Conservation (phyloP, 2,329 filamentous ascomycete genomes). For the Diaporthe aspalathi region DNA sequence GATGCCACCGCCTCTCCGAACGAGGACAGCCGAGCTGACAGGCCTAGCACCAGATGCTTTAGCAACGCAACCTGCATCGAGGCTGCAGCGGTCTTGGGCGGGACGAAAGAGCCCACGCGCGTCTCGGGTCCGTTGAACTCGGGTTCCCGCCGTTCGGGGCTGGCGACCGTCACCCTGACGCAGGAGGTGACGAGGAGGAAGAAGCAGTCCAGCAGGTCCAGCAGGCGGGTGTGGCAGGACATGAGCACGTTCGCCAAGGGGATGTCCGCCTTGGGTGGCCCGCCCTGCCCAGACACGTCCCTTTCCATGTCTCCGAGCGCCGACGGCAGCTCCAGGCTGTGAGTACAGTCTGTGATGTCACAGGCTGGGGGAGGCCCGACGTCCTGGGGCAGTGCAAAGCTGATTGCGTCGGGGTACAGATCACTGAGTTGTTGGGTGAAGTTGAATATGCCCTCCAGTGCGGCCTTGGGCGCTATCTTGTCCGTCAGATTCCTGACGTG, state of each 20-base stretch:
- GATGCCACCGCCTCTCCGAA: constrained; percentile 13
- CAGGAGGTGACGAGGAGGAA: constrained; percentile 49
- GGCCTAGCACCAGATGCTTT: constrained; percentile 46
- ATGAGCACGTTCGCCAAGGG: constrained; percentile 52
- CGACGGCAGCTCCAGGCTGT: constrained; percentile 42
- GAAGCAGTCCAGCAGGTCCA: constrained; percentile 52
- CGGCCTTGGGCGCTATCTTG: constrained; percentile 44
- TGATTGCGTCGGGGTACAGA: constrained; percentile 49
- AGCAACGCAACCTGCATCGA: constrained; percentile 50
- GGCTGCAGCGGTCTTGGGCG: constrained; percentile 48
- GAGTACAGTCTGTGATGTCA: constrained; percentile 49
- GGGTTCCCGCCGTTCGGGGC: constrained; percentile 46
- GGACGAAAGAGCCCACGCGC: constrained; percentile 53
- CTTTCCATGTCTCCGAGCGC: constrained; percentile 40
- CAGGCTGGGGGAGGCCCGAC: constrained; percentile 42
- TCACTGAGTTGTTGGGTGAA: constrained; percentile 50
- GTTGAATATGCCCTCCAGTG: constrained; percentile 51
- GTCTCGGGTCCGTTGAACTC: constrained; percentile 54
- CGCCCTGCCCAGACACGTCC: constrained; percentile 14
- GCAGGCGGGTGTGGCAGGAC: constrained; percentile 52
- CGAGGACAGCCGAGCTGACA: constrained; percentile 38
- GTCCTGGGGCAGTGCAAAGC: constrained; percentile 40
- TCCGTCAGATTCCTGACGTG: constrained; percentile 43
- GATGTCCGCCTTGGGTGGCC: constrained; percentile 45
- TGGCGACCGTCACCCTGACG: constrained; percentile 44